Percentiles rank a stretch among this genome's conserved stretches.
Evolutionary conservation across 179 eudicot species (phyloP).

Genomic region (Camellia oleifera): DNA sequence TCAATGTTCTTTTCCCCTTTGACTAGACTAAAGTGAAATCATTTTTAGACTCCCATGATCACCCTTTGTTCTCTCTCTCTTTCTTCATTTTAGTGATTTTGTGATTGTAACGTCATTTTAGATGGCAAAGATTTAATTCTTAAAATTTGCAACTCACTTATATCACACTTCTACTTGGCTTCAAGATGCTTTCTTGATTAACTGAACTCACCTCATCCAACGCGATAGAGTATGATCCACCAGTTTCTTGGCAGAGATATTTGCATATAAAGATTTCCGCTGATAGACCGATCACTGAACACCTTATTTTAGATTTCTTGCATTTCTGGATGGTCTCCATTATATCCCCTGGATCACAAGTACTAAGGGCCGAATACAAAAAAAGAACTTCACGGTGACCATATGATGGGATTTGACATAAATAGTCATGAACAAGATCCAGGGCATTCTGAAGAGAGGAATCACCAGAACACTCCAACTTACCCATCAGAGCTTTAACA

Average conservation of each 20-base stretch:
- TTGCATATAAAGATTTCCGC: slow-evolving; percentile 95
- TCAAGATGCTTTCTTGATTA: not conserved
- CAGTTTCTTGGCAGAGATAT: slow-evolving; percentile 85
- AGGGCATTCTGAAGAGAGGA: slow-evolving; percentile 88
- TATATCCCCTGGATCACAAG: slow-evolving; percentile 96
- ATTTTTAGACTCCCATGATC: not conserved
- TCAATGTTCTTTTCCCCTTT: not conserved
- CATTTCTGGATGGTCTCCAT: slow-evolving; percentile 86
- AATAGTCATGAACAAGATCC: slow-evolving; percentile 70
- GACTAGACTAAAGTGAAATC: not conserved
- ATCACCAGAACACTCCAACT: slow-evolving; percentile 89
- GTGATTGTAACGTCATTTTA: not conserved
- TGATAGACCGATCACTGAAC: slow-evolving; percentile 83
- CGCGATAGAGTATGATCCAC: slow-evolving; percentile 79
- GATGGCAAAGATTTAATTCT: not conserved
- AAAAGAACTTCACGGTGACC: slow-evolving; percentile 93
- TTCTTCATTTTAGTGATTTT: not conserved
- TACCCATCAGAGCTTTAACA: slow-evolving; percentile 77
- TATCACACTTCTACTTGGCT: not conserved
- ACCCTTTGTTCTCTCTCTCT: not conserved
- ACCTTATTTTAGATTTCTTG: slow-evolving; percentile 85
- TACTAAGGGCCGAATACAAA: slow-evolving; percentile 79
- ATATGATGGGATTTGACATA: slow-evolving; percentile 78
- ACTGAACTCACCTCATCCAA: slow-evolving; percentile 80
- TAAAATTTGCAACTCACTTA: not conserved